Percentiles rank a stretch among this genome's conserved stretches.
Evolutionary conservation across 352 stramenopile species (phyloP).

Genomic region (Phytopythium montanum): DNA sequence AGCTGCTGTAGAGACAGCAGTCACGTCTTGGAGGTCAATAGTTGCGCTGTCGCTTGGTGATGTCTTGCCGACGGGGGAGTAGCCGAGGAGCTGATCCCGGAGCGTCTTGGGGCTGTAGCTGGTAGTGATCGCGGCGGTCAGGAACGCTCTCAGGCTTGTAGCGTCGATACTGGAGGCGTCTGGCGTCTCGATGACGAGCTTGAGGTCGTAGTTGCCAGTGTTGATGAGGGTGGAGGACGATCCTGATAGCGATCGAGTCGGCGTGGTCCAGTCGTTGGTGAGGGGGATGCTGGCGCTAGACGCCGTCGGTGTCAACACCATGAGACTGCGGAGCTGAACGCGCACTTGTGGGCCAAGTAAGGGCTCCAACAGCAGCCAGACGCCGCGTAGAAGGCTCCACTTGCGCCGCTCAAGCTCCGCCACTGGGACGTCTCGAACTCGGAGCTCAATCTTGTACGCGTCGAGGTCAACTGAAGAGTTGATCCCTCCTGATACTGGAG

Average conservation of each 20-base stretch:
- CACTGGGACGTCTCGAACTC: constrained; percentile 10
- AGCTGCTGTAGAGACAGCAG: not conserved
- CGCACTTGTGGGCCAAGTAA: not conserved
- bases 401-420: constrained; percentile 14
- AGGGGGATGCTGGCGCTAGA: not conserved
- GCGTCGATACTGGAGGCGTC: not conserved
- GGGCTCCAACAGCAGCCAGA: constrained; percentile 2
- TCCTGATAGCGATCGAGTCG: not conserved
- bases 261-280: constrained; percentile 3
- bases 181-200: constrained; percentile 10
- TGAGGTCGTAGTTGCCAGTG: constrained; percentile 12
- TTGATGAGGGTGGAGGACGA: constrained; percentile 14
- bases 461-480: not conserved
- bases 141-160: not conserved
- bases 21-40: not conserved
- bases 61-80: not conserved
- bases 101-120: constrained; percentile 5
- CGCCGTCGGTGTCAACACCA: constrained; percentile 9
- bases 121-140: not conserved
- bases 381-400: constrained; percentile 13
- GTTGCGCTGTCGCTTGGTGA: not conserved
- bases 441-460: constrained; percentile 9
- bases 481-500: not conserved
- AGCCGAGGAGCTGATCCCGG: constrained; percentile 3
- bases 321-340: constrained; percentile 4